phyloP scores from a whole-genome alignment of 2,329 filamentous ascomycete species.

The Erysiphe pulchra region DNA sequence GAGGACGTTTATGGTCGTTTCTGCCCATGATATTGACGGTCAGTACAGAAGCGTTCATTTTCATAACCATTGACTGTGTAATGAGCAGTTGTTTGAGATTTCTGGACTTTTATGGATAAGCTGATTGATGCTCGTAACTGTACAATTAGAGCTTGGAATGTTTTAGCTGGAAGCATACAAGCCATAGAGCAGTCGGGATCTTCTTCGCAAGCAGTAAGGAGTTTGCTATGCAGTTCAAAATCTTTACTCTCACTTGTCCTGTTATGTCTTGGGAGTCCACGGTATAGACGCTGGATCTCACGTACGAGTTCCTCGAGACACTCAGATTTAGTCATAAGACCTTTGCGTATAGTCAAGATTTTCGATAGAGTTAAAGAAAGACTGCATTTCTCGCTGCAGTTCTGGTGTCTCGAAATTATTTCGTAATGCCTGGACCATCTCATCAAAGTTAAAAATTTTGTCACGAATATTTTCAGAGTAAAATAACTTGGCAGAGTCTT shows the following conservation, averaged over 20 bases:
- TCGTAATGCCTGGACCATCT: neutral
- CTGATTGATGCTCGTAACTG: neutral
- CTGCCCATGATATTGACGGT: too few relatives aligned
- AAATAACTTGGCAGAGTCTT: neutral
- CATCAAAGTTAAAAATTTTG: neutral
- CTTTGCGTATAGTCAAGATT: neutral
- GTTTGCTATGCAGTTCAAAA: neutral
- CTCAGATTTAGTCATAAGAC: neutral
- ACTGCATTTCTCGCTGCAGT: neutral
- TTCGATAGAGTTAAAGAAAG: neutral
- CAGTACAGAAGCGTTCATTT: too few relatives aligned
- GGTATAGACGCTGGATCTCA: neutral
- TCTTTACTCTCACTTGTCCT: neutral
- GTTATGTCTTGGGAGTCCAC: neutral
- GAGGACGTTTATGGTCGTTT: neutral
- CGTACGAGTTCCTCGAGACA: too few relatives aligned
- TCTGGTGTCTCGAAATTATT: neutral
- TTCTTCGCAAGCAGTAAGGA: neutral
- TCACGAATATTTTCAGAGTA: neutral
- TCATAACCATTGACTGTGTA: neutral
- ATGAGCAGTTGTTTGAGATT: neutral
- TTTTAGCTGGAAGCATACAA: neutral
- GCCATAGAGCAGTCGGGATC: neutral
- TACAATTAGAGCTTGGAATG: neutral
- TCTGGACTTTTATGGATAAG: neutral